These are phyloP conservation scores for Neohortaea acidophila DNA, from an alignment of 495 filamentous ascomycete species.

Conservation along the genomic window DNA sequence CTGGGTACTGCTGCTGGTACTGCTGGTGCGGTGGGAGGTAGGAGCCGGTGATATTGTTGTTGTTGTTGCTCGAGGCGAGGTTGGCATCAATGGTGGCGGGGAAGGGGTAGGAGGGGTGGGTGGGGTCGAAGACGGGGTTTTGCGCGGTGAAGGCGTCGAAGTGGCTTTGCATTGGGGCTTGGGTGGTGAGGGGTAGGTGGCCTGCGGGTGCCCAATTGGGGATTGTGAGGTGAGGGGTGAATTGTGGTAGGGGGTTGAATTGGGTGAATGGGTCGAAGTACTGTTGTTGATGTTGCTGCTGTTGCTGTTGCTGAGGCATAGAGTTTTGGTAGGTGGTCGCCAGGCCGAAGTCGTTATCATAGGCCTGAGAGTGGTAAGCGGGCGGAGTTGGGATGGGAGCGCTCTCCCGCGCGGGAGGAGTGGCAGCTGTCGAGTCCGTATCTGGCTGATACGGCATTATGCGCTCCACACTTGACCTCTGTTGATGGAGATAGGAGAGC, in stretches of 20 bases:
- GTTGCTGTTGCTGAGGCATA: background rate
- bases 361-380: background rate
- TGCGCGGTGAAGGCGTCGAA: background rate
- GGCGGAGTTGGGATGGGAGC: constrained; percentile 5
- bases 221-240: constrained; percentile 19
- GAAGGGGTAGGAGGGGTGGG: constrained; percentile 10
- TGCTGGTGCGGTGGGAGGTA: background rate
- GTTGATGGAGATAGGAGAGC: constrained; percentile 22
- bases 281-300: background rate
- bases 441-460: constrained; percentile 8
- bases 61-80: background rate
- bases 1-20: too few relatives aligned
- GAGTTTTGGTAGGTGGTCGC: background rate
- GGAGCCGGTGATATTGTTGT: too few relatives aligned
- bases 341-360: background rate
- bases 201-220: constrained; percentile 5
- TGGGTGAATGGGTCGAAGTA: constrained; percentile 22
- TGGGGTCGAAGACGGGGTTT: constrained; percentile 12
- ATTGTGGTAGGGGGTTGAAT: constrained; percentile 22
- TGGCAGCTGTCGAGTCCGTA: background rate
- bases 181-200: too few relatives aligned
- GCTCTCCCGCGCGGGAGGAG: background rate
- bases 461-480: constrained; percentile 16
- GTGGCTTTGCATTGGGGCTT: constrained; percentile 4
- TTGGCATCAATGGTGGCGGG: background rate